Evolutionary conservation across 2,329 filamentous ascomycete genomes (phyloP).

Genomic region (Penicillium sp.): DNA sequence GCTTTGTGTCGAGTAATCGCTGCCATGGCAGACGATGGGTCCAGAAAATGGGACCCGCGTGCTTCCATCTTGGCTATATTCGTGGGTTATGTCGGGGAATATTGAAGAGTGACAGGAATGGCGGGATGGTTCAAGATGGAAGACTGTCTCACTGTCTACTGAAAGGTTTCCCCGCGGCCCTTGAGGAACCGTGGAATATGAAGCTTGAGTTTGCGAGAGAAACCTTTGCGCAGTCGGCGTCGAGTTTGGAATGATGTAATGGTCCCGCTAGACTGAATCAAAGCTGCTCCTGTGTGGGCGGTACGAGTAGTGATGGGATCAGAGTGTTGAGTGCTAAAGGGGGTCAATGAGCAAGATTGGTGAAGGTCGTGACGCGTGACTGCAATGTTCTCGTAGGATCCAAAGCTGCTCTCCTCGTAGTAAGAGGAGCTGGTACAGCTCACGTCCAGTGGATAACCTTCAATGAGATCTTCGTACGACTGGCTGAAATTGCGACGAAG

Average conservation of each 20-base stretch:
- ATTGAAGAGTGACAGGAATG: background rate
- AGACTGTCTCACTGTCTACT: background rate
- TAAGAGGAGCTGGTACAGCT: background rate
- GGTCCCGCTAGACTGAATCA: background rate
- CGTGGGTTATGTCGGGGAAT: slow-evolving; percentile 8
- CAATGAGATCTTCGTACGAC: slow-evolving; percentile 7
- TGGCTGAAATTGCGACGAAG: slow-evolving; percentile 1
- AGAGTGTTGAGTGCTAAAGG: background rate
- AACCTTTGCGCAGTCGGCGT: background rate
- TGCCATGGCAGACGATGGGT: slow-evolving; percentile 44
- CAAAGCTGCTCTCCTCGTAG: background rate
- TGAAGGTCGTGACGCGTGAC: background rate
- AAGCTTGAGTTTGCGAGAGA: background rate
- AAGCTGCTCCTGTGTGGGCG: background rate
- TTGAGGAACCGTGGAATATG: background rate
- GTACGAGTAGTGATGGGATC: background rate
- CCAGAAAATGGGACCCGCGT: slow-evolving; percentile 37
- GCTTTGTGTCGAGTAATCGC: slow-evolving; percentile 49
- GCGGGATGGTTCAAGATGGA: background rate
- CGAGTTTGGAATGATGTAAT: background rate
- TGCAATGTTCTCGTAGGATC: background rate
- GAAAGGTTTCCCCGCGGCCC: background rate
- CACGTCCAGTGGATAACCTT: background rate
- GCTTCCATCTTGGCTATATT: slow-evolving; percentile 27
- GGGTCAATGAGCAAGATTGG: background rate